These are phyloP conservation scores for Colletotrichum cuscutae DNA, from an alignment of 2,329 filamentous ascomycete species.

Conservation along the genomic window DNA sequence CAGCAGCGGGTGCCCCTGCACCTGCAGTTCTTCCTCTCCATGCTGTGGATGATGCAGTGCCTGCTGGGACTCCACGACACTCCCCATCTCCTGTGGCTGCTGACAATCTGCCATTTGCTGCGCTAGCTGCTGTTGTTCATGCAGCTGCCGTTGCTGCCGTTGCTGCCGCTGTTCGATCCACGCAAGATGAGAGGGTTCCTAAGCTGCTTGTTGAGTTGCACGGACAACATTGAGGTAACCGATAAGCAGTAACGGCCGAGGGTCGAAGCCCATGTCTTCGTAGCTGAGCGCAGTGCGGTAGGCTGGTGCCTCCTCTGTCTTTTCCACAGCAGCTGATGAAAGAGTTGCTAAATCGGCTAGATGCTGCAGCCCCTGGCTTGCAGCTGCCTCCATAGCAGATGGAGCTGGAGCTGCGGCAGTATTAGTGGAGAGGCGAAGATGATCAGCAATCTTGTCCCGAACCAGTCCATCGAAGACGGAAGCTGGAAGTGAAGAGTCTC, in stretches of 20 bases:
- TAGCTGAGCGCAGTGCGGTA: constrained; percentile 44
- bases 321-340: constrained; percentile 35
- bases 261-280: constrained; percentile 55
- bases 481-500: constrained; percentile 57
- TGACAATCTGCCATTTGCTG: neutral
- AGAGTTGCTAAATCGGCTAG: constrained; percentile 66
- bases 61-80: neutral
- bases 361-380: constrained; percentile 67
- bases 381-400: constrained; percentile 51
- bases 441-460: constrained; percentile 61
- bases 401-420: constrained; percentile 43
- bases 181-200: constrained; percentile 8
- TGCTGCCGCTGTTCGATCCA: neutral
- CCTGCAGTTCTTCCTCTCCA: neutral
- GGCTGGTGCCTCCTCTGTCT: constrained; percentile 39
- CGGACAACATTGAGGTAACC: constrained; percentile 49
- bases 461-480: constrained; percentile 67
- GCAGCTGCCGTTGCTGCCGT: neutral
- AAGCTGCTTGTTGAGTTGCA: constrained; percentile 25
- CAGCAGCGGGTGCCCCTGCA: neutral
- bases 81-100: neutral
- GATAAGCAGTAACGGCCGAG: constrained; percentile 47
- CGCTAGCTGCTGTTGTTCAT: neutral
- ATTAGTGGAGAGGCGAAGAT: constrained; percentile 42
- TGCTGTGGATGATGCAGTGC: neutral